Evolutionary conservation across 176 grass and related monocot genomes (phyloP).

Genomic region (Chrysopogon serrulatus): DNA sequence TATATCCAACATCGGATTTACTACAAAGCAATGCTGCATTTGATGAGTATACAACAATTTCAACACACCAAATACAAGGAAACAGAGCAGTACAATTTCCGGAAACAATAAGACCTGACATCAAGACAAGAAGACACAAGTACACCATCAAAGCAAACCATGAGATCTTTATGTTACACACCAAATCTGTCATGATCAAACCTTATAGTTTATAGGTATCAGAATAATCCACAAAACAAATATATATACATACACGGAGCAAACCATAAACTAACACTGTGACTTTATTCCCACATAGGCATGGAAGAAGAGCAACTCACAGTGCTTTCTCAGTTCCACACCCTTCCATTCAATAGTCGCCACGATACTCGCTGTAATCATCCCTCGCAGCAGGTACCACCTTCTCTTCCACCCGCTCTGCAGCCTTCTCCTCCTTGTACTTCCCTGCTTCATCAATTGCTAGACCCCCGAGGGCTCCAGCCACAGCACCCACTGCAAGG

Average conservation of each 20-base stretch:
- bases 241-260: slow-evolving; percentile 39
- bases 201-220: neutral
- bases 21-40: neutral
- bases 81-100: neutral
- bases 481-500: slow-evolving; percentile 64
- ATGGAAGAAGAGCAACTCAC: slow-evolving; percentile 47
- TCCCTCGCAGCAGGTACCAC: slow-evolving; percentile 35
- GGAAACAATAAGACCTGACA: neutral
- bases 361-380: slow-evolving; percentile 64
- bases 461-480: slow-evolving; percentile 53
- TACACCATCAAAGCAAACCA: neutral
- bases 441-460: slow-evolving; percentile 63
- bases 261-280: slow-evolving; percentile 1
- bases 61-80: neutral
- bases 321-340: slow-evolving; percentile 4
- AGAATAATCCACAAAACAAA: neutral
- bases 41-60: neutral
- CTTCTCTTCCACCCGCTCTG: slow-evolving; percentile 52
- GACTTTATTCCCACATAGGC: slow-evolving; percentile 36
- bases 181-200: neutral
- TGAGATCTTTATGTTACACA: neutral
- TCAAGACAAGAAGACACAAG: neutral
- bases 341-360: slow-evolving; percentile 47
- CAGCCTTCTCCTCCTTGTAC: slow-evolving; percentile 75
- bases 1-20: neutral